phyloP scores from a whole-genome alignment of 2,329 filamentous ascomycete genomes.

The Apiospora pterosperma region DNA sequence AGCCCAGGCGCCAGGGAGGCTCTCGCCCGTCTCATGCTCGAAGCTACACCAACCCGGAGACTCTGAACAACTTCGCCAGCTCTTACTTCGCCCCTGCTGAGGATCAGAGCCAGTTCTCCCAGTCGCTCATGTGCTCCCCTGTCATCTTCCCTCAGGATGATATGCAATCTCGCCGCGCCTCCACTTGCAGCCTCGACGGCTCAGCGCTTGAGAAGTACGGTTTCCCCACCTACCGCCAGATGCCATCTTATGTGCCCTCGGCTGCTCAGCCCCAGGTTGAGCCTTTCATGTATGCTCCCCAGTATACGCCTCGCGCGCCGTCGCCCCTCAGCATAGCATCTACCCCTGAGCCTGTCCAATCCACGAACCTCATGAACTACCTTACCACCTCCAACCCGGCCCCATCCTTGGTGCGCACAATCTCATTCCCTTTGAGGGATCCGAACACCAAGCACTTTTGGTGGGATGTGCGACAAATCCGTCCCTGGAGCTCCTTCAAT shows the following conservation, averaged over 20 bases:
- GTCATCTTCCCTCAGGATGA: slow-evolving; percentile 51
- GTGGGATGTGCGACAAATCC: slow-evolving; percentile 91
- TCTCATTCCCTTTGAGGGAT: slow-evolving; percentile 66
- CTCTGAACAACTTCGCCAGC: slow-evolving; percentile 38
- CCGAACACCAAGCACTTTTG: slow-evolving; percentile 80
- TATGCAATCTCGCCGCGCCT: slow-evolving; percentile 50
- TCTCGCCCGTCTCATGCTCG: slow-evolving; percentile 37
- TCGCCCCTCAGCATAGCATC: slow-evolving; percentile 34
- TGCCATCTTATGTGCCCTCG: slow-evolving; percentile 53
- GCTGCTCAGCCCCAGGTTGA: slow-evolving; percentile 32
- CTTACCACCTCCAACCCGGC: slow-evolving; percentile 78
- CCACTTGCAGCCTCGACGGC: slow-evolving; percentile 62
- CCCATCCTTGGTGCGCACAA: slow-evolving; percentile 74
- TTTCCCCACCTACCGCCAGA: slow-evolving; percentile 80
- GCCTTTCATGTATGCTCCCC: slow-evolving; percentile 41
- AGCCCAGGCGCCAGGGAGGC: slow-evolving; percentile 37
- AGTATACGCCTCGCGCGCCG: slow-evolving; percentile 42
- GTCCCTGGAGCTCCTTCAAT: slow-evolving; percentile 79
- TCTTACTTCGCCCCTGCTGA: slow-evolving; percentile 36
- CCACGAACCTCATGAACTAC: slow-evolving; percentile 73
- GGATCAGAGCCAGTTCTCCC: slow-evolving; percentile 29
- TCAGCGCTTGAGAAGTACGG: slow-evolving; percentile 66
- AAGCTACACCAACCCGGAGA: slow-evolving; percentile 61
- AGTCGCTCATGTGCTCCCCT: slow-evolving; percentile 64
- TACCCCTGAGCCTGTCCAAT: slow-evolving; percentile 43